These are phyloP conservation scores for Ajuga reptans DNA, from an alignment of 305 asterid species.

Conservation along the genomic window DNA sequence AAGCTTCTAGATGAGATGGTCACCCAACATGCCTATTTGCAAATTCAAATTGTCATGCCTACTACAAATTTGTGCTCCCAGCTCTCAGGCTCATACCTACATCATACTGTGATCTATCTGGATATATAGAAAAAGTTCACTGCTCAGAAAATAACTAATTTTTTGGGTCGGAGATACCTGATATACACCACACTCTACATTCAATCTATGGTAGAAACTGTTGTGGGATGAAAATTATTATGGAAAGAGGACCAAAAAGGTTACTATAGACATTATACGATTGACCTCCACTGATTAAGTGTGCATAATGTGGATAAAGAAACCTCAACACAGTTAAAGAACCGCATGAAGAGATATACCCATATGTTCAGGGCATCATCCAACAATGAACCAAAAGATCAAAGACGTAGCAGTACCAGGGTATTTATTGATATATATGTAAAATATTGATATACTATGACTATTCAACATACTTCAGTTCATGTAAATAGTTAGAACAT, in stretches of 20 bases:
- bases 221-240: background rate
- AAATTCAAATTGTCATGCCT: slow-evolving; percentile 1
- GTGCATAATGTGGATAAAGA: background rate
- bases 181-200: background rate
- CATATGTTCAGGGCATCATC: background rate
- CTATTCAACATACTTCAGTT: background rate
- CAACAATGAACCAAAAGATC: slow-evolving; percentile 7
- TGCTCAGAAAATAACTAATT: background rate
- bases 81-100: background rate
- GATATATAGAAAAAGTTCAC: background rate
- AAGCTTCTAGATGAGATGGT: background rate
- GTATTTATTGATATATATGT: background rate
- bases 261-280: background rate
- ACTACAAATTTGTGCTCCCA: background rate
- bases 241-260: slow-evolving; percentile 1
- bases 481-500: slow-evolving; percentile 1
- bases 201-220: background rate
- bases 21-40: background rate
- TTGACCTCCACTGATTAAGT: background rate
- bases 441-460: background rate
- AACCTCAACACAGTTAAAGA: background rate
- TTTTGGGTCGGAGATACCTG: background rate
- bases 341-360: background rate
- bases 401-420: background rate
- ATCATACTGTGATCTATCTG: background rate